These are phyloP conservation scores for Lentinula boryana DNA, from an alignment of 768 basidiomycete species.

Conservation along the genomic window DNA sequence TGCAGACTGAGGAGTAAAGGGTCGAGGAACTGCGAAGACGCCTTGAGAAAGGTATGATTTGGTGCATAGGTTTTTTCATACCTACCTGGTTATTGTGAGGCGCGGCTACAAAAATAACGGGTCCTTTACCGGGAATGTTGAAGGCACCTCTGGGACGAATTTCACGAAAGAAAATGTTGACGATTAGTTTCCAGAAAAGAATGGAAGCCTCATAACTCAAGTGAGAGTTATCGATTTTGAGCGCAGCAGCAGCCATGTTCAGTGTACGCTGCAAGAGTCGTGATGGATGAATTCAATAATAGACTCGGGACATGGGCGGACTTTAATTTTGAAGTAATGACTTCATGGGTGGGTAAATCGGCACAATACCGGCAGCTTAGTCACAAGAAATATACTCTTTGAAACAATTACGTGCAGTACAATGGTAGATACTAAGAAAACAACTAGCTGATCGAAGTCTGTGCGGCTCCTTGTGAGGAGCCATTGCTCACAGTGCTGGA, in stretches of 20 bases:
- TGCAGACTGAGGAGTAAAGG: conserved; percentile 80
- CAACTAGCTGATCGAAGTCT: conserved; percentile 24
- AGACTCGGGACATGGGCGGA: background rate
- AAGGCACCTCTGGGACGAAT: conserved; percentile 90
- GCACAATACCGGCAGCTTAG: no score
- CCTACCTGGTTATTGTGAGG: conserved; percentile 94
- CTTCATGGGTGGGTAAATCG: background rate
- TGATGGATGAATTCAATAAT: background rate
- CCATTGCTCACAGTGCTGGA: conserved; percentile 53
- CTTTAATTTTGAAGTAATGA: background rate
- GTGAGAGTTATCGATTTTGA: conserved; percentile 13
- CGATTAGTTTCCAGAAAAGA: conserved; percentile 79
- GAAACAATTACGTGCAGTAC: background rate
- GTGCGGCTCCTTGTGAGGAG: conserved; percentile 30
- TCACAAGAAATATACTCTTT: no score
- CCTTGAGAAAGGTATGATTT: conserved; percentile 2
- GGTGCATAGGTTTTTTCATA: conserved; percentile 21
- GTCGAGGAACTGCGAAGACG: conserved; percentile 73
- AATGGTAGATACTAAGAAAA: background rate
- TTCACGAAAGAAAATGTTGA: conserved; percentile 95
- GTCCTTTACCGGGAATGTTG: conserved; percentile 87
- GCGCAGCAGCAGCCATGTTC: conserved; percentile 12
- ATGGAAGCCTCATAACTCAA: conserved; percentile 68
- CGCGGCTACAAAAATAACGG: conserved; percentile 89
- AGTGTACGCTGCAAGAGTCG: background rate